Evolutionary conservation across 176 grass and related monocot genomes (phyloP).

Genomic region (Carex littledalei): DNA sequence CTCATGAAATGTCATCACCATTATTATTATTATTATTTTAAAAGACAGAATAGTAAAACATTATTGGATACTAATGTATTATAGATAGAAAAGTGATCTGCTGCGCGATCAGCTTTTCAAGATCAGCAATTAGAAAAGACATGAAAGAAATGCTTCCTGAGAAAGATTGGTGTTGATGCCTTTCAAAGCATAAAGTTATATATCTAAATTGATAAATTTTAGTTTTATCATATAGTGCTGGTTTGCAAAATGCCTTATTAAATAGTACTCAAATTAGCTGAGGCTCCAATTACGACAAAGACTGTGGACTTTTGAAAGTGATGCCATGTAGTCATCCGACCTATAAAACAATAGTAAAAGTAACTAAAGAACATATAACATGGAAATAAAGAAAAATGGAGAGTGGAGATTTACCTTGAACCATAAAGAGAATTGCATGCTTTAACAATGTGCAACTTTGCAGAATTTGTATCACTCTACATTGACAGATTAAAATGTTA

Average conservation of each 20-base stretch:
- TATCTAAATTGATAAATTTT: background rate
- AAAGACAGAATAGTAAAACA: no score
- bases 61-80: no score
- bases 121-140: no score
- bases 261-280: constrained; percentile 4
- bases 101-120: no score
- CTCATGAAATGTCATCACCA: no score
- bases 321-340: constrained; percentile 87
- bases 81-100: no score
- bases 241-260: background rate
- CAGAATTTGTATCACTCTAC: constrained; percentile 45
- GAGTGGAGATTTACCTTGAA: constrained; percentile 47
- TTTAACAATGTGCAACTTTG: constrained; percentile 60
- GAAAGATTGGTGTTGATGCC: no score
- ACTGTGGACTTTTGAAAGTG: constrained; percentile 70
- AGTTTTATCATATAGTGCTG: background rate
- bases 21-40: no score
- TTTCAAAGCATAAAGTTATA: background rate
- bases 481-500: background rate
- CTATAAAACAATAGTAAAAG: constrained; percentile 32
- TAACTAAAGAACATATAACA: background rate
- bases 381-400: background rate
- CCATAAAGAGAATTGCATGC: constrained; percentile 79
- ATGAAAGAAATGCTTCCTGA: no score
- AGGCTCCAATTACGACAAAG: constrained; percentile 59